Conservation (phyloP, 306 rosid genomes). For the Cicer yamashitae region DNA sequence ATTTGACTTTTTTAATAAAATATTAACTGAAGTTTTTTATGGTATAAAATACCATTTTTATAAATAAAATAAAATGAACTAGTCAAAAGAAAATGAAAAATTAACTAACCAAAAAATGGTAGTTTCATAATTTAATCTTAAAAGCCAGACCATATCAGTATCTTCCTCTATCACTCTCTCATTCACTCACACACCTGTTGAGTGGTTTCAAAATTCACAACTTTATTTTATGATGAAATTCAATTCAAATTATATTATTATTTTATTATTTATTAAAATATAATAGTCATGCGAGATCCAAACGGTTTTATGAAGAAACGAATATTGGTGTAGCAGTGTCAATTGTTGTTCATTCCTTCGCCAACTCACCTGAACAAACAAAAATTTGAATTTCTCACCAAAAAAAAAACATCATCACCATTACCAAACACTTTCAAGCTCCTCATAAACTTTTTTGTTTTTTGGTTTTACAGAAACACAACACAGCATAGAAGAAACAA, state of each 20-base stretch:
- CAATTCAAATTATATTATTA: too few species aligned
- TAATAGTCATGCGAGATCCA: constrained; percentile 38
- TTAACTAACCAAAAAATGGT: too few species aligned
- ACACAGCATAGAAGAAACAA: constrained; percentile 12
- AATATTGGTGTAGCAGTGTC: constrained; percentile 20
- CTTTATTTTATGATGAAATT: background rate
- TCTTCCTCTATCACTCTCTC: too few species aligned
- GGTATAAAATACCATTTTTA: too few species aligned
- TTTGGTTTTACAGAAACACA: constrained; percentile 5
- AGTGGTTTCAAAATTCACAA: background rate
- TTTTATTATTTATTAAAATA: too few species aligned
- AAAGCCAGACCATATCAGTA: too few species aligned
- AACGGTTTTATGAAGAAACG: constrained; percentile 62
- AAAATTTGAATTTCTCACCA: constrained; percentile 44
- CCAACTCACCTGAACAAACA: constrained; percentile 53
- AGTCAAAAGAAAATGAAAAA: too few species aligned
- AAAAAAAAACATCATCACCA: constrained; percentile 22
- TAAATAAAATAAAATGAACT: too few species aligned
- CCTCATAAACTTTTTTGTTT: background rate
- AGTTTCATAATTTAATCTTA: too few species aligned
- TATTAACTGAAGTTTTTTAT: too few species aligned
- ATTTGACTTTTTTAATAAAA: too few species aligned
- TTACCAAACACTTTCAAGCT: constrained; percentile 2
- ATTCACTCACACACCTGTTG: background rate
- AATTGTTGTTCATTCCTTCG: constrained; percentile 19